These are phyloP conservation scores for Paramecium octaurelia DNA, from an alignment of 73 alveolate genomes.

Conservation along the genomic window DNA sequence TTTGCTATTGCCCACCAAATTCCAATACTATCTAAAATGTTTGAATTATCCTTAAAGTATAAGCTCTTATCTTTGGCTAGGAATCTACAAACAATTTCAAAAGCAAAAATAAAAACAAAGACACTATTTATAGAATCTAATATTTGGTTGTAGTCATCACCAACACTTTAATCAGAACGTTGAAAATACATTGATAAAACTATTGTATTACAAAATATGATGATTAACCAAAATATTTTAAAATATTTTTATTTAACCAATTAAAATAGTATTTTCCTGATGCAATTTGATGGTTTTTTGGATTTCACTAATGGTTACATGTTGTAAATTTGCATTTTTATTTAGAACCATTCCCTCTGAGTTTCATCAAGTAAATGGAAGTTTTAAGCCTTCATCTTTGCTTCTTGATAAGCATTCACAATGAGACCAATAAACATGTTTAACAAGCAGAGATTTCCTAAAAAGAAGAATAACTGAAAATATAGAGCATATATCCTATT, in stretches of 20 bases:
- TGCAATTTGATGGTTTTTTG: not conserved
- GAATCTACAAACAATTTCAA: not conserved
- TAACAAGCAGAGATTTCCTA: conserved; percentile 34
- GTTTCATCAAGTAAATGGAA: conserved; percentile 6
- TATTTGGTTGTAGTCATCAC: not conserved
- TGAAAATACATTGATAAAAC: not conserved
- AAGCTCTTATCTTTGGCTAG: not conserved
- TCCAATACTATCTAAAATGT: not conserved
- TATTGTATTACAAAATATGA: not conserved
- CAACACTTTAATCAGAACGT: not conserved
- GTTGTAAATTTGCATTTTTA: conserved; percentile 14
- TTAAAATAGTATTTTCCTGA: not conserved
- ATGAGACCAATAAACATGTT: conserved; percentile 51
- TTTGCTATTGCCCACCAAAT: conserved; percentile 21
- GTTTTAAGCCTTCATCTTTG: conserved; percentile 29
- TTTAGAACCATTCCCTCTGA: conserved; percentile 46
- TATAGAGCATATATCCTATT: conserved; percentile 44
- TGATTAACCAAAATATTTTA: conserved; percentile 35
- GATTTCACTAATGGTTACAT: conserved; percentile 40
- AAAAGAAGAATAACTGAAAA: conserved; percentile 21
- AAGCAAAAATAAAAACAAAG: not conserved
- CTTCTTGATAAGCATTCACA: conserved; percentile 46
- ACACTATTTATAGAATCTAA: not conserved
- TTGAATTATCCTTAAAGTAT: not conserved
- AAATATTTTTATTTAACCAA: not conserved